Evolutionary conservation across 805 yeast species (phyloP).

Genomic region (Diddensiella santjacobensis): DNA sequence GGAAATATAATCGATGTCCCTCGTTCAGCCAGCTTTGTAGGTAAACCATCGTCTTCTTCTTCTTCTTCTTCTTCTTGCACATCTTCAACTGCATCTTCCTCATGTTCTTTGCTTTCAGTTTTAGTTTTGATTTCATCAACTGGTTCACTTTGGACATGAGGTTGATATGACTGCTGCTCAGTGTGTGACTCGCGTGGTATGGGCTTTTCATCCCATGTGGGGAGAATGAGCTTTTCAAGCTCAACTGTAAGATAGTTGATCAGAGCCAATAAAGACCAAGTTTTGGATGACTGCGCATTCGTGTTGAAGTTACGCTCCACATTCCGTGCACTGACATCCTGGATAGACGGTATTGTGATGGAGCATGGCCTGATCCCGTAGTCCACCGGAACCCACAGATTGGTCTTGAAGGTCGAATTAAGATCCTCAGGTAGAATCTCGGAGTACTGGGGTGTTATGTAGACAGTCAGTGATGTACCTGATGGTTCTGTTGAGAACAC

Average conservation of each 20-base stretch:
- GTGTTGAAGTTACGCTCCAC: constrained; percentile 23
- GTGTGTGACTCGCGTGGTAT: background rate
- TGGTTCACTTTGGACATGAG: background rate
- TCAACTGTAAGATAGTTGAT: constrained; percentile 21
- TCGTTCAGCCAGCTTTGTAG: constrained; percentile 9
- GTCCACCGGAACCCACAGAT: constrained; percentile 20
- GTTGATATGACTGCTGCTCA: background rate
- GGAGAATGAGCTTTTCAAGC: constrained; percentile 20
- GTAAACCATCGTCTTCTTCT: constrained; percentile 11
- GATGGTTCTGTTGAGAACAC: constrained; percentile 8
- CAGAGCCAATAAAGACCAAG: constrained; percentile 22
- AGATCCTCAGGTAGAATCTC: constrained; percentile 21
- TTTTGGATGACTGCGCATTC: constrained; percentile 17
- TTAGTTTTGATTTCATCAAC: constrained; percentile 2
- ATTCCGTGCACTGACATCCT: constrained; percentile 17
- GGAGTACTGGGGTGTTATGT: constrained; percentile 16
- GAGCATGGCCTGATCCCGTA: constrained; percentile 21
- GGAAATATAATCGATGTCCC: constrained; percentile 37
- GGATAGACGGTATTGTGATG: constrained; percentile 15
- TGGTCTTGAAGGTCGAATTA: constrained; percentile 11
- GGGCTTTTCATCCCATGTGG: constrained; percentile 8
- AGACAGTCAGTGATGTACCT: constrained; percentile 10
- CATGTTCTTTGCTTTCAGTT: background rate
- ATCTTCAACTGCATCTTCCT: background rate
- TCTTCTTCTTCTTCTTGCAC: constrained; percentile 1